Conservation (phyloP, 2,329 filamentous ascomycete genomes). For the Epichloe gansuensis region DNA sequence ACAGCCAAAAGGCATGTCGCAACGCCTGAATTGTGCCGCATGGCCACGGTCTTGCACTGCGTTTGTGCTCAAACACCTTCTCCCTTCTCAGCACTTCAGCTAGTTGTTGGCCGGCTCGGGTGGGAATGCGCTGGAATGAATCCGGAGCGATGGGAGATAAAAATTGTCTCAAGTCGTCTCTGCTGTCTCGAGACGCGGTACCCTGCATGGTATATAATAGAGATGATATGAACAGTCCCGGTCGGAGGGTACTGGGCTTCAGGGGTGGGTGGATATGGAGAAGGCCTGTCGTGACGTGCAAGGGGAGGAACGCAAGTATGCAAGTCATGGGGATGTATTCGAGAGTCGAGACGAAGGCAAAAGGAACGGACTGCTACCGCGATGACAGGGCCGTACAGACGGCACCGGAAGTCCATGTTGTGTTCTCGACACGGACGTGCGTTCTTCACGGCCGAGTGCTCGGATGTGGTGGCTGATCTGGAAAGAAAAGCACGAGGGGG, state of each 20-base stretch:
- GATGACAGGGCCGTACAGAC: background rate
- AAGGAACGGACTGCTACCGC: no score
- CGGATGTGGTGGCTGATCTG: background rate
- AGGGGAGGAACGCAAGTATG: background rate
- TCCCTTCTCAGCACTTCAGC: background rate
- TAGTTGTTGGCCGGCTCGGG: no score
- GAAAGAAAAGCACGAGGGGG: background rate
- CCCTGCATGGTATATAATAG: background rate
- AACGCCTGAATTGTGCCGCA: background rate
- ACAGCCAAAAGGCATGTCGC: conserved; percentile 9
- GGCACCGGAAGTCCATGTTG: no score
- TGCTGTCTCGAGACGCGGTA: background rate
- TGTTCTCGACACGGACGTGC: background rate
- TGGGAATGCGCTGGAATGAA: background rate
- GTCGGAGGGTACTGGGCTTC: no score
- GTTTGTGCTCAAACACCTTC: background rate
- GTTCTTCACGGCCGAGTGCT: background rate
- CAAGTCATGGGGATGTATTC: background rate
- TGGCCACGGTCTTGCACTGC: background rate
- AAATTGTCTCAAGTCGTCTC: background rate
- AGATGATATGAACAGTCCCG: background rate
- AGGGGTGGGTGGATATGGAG: background rate
- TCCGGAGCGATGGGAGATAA: background rate
- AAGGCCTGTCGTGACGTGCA: background rate
- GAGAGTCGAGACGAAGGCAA: background rate